Evolutionary conservation across 1,139 yeast genomes (phyloP), one percentile per base, ranked within the genome.

Genomic region (Arxiozyma slooffiae): DNA sequence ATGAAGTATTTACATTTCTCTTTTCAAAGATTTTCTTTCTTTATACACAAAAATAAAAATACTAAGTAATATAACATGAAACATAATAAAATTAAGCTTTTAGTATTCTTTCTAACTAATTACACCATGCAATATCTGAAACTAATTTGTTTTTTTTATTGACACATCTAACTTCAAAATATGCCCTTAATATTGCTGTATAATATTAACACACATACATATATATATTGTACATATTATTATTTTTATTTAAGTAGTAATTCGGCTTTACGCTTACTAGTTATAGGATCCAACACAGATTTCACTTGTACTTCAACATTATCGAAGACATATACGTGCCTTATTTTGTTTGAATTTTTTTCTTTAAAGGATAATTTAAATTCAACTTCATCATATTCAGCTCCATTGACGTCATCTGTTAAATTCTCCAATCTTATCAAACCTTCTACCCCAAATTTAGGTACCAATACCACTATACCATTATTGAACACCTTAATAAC

Each of bases 371-470:
- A 71, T 55, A 92, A 71, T 56, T 81, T 81, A 60, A 81, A 92
- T 56, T 78, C 78, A 37, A 86, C 92, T 67, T 90, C 97, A 57
- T 85, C 82, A 63, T 81, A 88, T 41, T 72, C 71, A 2, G 90
- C 89, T 43, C 80, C 69, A 53, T 76, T 75, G 22, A 75, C 79
- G 55, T 86, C 85, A 20, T 84, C 82, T 0, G 78, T 73, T 58
- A 92, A 68, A 59, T 80, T 81, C 56, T 88, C 95, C 54, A 88
- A 67, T 65, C 85, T 86, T 57, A 94, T 88, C 61, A 92, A 73
- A 51, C 97, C 94, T 71, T 94, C 99, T 50, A 94, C 90, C 50
- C 98, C 98, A 70, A 88, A 90, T 66, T 85, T 86, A n/a, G 98
- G 97, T 24, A 94, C 97, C 49, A 92, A 72, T 5, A 92, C 95